A percentile compares a stretch with the other conserved stretches of the same genome.
Conservation (phyloP, 768 basidiomycete species). For the Holtermannia corniformis region DNA sequence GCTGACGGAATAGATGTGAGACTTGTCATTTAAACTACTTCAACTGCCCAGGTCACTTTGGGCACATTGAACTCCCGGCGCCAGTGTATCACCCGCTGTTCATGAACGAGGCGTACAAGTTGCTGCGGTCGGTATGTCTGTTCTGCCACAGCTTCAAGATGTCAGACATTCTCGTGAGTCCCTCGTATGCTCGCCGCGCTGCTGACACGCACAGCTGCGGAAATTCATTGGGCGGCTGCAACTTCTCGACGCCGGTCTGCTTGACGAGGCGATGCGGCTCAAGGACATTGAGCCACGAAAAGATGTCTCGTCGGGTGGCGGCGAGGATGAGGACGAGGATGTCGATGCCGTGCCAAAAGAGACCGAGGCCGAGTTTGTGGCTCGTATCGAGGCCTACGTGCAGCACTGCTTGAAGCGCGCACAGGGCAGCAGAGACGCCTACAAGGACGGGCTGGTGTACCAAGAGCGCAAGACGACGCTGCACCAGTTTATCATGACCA, state of each 20-base stretch:
- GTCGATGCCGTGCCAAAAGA: slow-evolving; percentile 28
- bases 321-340: slow-evolving; percentile 45
- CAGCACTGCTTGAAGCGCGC: slow-evolving; percentile 16
- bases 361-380: slow-evolving; percentile 31
- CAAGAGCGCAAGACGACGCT: slow-evolving; percentile 76
- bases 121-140: slow-evolving; percentile 78
- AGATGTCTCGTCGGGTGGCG: slow-evolving; percentile 39
- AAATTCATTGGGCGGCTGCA: slow-evolving; percentile 80
- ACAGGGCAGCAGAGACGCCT: slow-evolving; percentile 51
- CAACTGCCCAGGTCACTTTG: slow-evolving; percentile 95
- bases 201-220: slow-evolving; percentile 49
- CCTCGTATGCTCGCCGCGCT: not conserved
- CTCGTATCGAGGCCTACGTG: slow-evolving; percentile 32
- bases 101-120: slow-evolving; percentile 77
- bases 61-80: slow-evolving; percentile 89
- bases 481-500: slow-evolving; percentile 63
- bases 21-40: slow-evolving; percentile 90
- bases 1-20: slow-evolving; percentile 57
- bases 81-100: slow-evolving; percentile 96
- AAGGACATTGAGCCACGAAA: slow-evolving; percentile 3
- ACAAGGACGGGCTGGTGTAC: slow-evolving; percentile 82
- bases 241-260: slow-evolving; percentile 77
- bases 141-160: slow-evolving; percentile 91
- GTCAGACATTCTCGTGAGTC: slow-evolving; percentile 56
- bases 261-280: slow-evolving; percentile 50